phyloP scores from a whole-genome alignment of 208 protist genomes.

The Acanthamoeba healyi region DNA sequence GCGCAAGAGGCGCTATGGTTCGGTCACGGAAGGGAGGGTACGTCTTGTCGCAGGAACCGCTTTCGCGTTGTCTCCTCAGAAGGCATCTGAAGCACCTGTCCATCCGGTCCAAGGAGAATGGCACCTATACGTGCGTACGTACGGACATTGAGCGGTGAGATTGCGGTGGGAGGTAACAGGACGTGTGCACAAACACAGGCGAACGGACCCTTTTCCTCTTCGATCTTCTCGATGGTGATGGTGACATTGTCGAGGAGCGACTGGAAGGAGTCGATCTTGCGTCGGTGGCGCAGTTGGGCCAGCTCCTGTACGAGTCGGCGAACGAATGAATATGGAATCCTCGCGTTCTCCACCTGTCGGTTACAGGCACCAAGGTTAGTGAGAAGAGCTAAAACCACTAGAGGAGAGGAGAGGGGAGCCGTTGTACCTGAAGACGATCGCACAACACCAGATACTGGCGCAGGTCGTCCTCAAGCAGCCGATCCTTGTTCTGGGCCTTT shows the following conservation, averaged over 20 bases:
- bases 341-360: constrained; percentile 50
- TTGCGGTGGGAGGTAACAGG: neutral
- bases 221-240: constrained; percentile 50
- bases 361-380: no score
- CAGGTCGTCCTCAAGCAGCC: constrained; percentile 53
- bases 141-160: neutral
- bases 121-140: neutral
- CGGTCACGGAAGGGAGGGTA: no score
- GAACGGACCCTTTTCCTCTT: constrained; percentile 28
- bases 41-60: neutral
- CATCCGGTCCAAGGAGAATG: neutral
- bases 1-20: neutral
- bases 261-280: constrained; percentile 43
- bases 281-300: neutral
- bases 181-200: neutral
- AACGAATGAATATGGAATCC: constrained; percentile 39
- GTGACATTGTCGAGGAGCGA: constrained; percentile 35
- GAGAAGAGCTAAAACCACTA: no score
- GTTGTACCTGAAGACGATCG: constrained; percentile 37
- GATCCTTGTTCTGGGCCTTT: constrained; percentile 41
- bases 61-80: neutral
- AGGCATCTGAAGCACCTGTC: constrained; percentile 39
- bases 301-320: constrained; percentile 3
- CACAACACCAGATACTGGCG: constrained; percentile 65
- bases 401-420: neutral